These are phyloP conservation scores for Calonectria pteridis DNA, from an alignment of 2,329 filamentous ascomycete species.

Conservation along the genomic window DNA sequence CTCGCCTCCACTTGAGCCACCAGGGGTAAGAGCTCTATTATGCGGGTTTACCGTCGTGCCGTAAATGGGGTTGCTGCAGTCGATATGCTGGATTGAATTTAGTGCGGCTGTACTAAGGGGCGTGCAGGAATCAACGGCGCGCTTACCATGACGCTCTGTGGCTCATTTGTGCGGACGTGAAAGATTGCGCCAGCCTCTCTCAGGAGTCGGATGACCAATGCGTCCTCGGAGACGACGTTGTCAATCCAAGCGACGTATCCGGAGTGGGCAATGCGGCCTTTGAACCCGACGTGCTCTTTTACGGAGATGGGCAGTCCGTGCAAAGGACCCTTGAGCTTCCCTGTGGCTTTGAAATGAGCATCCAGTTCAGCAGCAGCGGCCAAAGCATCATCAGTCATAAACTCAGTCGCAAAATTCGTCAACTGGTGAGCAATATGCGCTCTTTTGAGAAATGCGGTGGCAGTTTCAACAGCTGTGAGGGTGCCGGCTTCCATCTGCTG, in stretches of 20 bases:
- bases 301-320: slow-evolving; percentile 35
- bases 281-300: slow-evolving; percentile 38
- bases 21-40: slow-evolving; percentile 53
- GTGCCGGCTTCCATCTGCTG: background rate
- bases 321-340: slow-evolving; percentile 19
- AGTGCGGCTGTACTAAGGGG: background rate
- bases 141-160: slow-evolving; percentile 9
- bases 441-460: slow-evolving; percentile 33
- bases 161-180: slow-evolving; percentile 3
- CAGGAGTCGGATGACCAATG: background rate
- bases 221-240: slow-evolving; percentile 25
- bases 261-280: slow-evolving; percentile 23
- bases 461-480: slow-evolving; percentile 19
- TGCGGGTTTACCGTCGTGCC: slow-evolving; percentile 55
- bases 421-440: slow-evolving; percentile 37
- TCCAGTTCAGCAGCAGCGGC: slow-evolving; percentile 25
- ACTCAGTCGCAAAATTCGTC: slow-evolving; percentile 36
- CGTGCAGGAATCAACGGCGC: background rate
- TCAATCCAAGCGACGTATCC: slow-evolving; percentile 29
- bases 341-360: slow-evolving; percentile 16
- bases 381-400: slow-evolving; percentile 34
- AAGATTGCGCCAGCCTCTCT: background rate
- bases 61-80: slow-evolving; percentile 54
- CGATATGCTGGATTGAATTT: slow-evolving; percentile 35
- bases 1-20: slow-evolving; percentile 59